Conservation (phyloP, 2,329 filamentous ascomycete species). For the Atkinsonella texensis region DNA sequence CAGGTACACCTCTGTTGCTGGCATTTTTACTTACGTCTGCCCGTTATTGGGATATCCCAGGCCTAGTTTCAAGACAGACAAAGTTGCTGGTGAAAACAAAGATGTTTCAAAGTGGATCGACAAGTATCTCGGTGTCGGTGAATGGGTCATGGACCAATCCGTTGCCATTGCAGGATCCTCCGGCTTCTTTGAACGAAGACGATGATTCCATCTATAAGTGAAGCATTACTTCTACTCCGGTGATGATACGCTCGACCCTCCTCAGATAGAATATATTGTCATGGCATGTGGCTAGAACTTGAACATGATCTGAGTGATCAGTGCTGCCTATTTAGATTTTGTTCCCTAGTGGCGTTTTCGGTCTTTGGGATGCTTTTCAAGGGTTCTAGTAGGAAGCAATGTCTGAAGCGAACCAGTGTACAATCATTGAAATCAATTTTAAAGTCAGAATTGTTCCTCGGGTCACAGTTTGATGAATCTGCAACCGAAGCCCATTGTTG, state of each 20-base stretch:
- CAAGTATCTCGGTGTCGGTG: conserved; percentile 85
- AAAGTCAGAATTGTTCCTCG: too few relatives aligned
- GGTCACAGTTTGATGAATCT: too few relatives aligned
- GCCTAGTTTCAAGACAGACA: conserved; percentile 78
- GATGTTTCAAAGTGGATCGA: conserved; percentile 81
- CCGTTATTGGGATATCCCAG: conserved; percentile 30
- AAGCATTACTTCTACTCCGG: background rate
- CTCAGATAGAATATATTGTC: background rate
- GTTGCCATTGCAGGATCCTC: conserved; percentile 83
- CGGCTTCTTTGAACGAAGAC: conserved; percentile 81
- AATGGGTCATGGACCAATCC: conserved; percentile 97
- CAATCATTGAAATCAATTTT: background rate
- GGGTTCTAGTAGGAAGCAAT: background rate
- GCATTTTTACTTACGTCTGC: conserved; percentile 12
- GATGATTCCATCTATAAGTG: conserved; percentile 35
- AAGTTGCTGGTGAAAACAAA: conserved; percentile 66
- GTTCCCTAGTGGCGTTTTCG: background rate
- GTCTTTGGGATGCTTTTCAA: background rate
- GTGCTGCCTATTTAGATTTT: background rate
- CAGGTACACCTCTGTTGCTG: background rate
- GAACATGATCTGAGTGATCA: background rate
- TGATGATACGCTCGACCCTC: background rate
- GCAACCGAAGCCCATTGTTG: too few relatives aligned
- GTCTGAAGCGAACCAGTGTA: background rate
- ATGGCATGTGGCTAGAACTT: background rate